Percentiles rank a stretch among this genome's conserved stretches.
Conservation (phyloP, 768 basidiomycete genomes). For the Phlebiopsis flavidoalba region DNA sequence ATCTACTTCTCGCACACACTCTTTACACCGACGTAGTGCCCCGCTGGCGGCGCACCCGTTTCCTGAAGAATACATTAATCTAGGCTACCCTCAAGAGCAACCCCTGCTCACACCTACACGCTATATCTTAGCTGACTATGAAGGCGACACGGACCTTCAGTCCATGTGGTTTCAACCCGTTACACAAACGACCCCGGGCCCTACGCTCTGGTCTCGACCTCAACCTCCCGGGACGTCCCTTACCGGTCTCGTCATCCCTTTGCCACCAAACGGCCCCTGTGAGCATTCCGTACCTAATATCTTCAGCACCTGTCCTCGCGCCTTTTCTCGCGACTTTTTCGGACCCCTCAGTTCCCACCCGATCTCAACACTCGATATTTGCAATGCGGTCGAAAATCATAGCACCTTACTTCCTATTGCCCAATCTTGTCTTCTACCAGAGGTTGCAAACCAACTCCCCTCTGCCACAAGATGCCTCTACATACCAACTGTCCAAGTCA, state of each 20-base stretch:
- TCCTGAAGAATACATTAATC: background rate
- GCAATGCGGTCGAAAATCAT: background rate
- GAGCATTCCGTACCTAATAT: background rate
- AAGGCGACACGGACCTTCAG: conserved; percentile 7
- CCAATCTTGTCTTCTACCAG: background rate
- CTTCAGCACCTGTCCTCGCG: background rate
- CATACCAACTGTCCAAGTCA: conserved; percentile 14
- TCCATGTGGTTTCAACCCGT: conserved; percentile 9
- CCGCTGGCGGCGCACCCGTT: conserved; percentile 16
- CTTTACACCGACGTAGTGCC: conserved; percentile 11
- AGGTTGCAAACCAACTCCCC: background rate
- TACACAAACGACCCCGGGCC: background rate
- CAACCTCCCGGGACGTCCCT: conserved; percentile 4
- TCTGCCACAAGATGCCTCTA: conserved; percentile 14
- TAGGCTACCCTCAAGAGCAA: background rate
- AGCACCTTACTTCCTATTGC: background rate
- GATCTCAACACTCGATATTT: background rate
- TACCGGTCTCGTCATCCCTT: conserved; percentile 11
- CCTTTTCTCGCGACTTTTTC: background rate
- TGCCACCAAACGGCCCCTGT: background rate
- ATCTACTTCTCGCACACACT: conserved; percentile 7
- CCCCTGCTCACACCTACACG: background rate
- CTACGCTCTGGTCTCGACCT: background rate
- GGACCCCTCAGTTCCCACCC: background rate
- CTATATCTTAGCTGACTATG: background rate